Evolutionary conservation across 2,329 filamentous ascomycete species (phyloP).

Genomic region (Aspergillus sp.): DNA sequence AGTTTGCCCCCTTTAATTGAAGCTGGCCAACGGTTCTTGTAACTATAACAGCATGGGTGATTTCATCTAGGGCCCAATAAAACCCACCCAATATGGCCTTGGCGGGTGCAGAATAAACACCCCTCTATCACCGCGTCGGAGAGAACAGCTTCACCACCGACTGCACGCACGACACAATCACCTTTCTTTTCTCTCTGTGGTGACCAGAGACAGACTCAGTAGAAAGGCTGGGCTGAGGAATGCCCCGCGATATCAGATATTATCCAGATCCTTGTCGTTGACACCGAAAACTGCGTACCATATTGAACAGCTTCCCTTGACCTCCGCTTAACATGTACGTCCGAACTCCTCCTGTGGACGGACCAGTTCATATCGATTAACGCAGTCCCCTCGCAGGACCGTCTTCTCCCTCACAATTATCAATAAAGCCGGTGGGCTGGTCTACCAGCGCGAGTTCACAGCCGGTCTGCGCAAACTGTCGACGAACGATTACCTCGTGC

Average conservation of each 20-base stretch:
- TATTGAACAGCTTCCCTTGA: too few species aligned
- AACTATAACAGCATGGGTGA: not conserved
- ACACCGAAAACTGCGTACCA: too few species aligned
- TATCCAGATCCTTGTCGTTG: too few species aligned
- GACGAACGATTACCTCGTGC: constrained; percentile 92
- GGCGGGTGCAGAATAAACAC: constrained; percentile 1
- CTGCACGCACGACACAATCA: too few species aligned
- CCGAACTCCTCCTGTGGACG: not conserved
- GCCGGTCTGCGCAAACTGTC: constrained; percentile 78
- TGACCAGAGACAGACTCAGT: too few species aligned
- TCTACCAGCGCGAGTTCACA: constrained; percentile 93
- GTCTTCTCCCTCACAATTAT: constrained; percentile 94
- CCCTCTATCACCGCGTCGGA: not conserved
- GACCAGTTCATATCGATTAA: not conserved
- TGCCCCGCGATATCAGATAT: too few species aligned
- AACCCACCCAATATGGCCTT: not conserved
- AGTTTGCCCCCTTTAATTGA: too few species aligned
- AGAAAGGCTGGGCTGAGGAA: too few species aligned
- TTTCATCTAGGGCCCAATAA: not conserved
- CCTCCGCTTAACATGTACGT: not conserved
- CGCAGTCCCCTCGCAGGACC: constrained; percentile 53
- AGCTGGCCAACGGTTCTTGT: too few species aligned
- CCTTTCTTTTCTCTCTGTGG: too few species aligned
- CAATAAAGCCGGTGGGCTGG: constrained; percentile 93
- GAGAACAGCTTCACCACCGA: not conserved